phyloP scores from a whole-genome alignment of 345 rosid species.

The Melaleuca alternifolia region DNA sequence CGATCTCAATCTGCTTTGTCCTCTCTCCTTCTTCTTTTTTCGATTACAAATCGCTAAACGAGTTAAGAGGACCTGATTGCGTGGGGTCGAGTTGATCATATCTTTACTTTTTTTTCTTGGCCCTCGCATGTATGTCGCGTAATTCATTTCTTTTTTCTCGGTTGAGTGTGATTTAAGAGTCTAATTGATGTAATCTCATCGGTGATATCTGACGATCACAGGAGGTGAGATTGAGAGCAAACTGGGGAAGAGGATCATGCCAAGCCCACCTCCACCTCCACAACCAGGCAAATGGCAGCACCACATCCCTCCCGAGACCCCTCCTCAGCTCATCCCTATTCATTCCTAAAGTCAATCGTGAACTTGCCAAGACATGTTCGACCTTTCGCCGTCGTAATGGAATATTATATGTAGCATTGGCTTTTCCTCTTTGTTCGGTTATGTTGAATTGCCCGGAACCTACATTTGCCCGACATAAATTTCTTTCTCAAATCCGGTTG shows the following conservation, averaged over 20 bases:
- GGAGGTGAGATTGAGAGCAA: not conserved
- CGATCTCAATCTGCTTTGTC: not conserved
- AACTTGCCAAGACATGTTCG: not conserved
- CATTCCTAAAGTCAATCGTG: not conserved
- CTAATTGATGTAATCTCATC: not conserved
- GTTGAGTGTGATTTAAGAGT: not conserved
- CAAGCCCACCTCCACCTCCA: constrained; percentile 12
- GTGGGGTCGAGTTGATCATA: not conserved
- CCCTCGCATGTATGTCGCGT: not conserved
- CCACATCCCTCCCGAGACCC: not conserved
- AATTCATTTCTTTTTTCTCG: not conserved
- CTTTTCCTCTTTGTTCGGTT: not conserved
- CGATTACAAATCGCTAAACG: not conserved
- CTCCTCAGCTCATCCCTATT: not conserved
- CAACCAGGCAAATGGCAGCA: not conserved
- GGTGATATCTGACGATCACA: not conserved
- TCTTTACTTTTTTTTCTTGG: not conserved
- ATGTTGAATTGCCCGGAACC: not conserved
- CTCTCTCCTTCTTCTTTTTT: not conserved
- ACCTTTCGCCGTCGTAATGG: not conserved
- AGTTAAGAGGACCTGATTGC: not conserved
- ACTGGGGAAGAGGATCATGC: not conserved
- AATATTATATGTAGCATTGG: not conserved
- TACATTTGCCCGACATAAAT: not conserved
- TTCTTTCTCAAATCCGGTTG: not conserved